A percentile compares a stretch with the other conserved stretches of the same genome.
phyloP scores from a whole-genome alignment of 2,329 filamentous ascomycete genomes.

The Fusarium caatingaense region DNA sequence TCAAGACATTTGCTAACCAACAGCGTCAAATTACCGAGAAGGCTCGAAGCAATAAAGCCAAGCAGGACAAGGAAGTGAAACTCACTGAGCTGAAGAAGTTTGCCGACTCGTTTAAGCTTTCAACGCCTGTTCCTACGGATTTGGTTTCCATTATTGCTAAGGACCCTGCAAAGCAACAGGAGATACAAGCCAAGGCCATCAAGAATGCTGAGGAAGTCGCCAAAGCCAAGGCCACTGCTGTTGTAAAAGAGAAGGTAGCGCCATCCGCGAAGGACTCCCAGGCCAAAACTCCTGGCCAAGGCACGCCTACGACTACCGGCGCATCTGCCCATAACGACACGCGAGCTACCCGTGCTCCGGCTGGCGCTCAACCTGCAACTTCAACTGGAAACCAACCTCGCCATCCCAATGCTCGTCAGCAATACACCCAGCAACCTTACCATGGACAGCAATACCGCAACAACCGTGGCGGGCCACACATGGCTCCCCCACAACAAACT shows the following conservation, averaged over 20 bases:
- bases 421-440: constrained; percentile 60
- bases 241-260: constrained; percentile 57
- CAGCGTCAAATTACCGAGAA: constrained; percentile 68
- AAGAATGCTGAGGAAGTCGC: constrained; percentile 75
- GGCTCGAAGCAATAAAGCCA: constrained; percentile 67
- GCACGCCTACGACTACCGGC: constrained; percentile 32
- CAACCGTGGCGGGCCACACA: constrained; percentile 58
- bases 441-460: constrained; percentile 61
- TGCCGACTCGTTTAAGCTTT: constrained; percentile 91
- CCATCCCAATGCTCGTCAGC: constrained; percentile 61
- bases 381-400: constrained; percentile 52
- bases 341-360: constrained; percentile 50
- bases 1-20: constrained; percentile 71
- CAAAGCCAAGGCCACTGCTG: constrained; percentile 64
- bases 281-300: constrained; percentile 50
- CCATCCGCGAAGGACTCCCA: constrained; percentile 59
- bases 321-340: constrained; percentile 42
- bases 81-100: constrained; percentile 96
- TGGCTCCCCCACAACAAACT: constrained; percentile 54
- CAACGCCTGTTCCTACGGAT: constrained; percentile 90
- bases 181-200: constrained; percentile 90
- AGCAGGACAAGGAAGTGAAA: constrained; percentile 88
- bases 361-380: constrained; percentile 49
- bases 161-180: constrained; percentile 91
- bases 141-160: constrained; percentile 96